Base-by-base conservation (phyloP, 441 rosid genomes). In the Pelargonium citronellum region DNA sequence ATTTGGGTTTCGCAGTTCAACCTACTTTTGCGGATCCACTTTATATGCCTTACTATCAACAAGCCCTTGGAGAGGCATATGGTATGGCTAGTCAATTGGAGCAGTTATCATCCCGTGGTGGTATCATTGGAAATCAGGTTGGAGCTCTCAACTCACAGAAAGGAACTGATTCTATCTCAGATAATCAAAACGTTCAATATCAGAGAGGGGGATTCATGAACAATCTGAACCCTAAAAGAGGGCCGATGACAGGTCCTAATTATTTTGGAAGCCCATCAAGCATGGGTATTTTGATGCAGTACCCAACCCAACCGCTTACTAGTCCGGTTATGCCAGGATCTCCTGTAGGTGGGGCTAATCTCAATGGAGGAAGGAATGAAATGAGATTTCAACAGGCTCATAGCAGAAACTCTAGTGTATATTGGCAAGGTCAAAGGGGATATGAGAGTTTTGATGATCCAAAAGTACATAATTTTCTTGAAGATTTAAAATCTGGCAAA, bases 401-500 rank as follows among this genome's bases (percentile, higher is more conserved):
- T 47, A 73, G 70, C 68, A 76, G 82, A 19, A 81, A 71, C 70
- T 62, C 77, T n/a, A 79, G 84, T 27, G 44, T 66, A 71, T 81
- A 70, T 77, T 82, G 86, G 86, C 87, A 77, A 74, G 79, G 77
- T 24, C 87, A 79, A 61, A 82, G 86, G 53, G 82, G 84, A 44
- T 68, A 67, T 68, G 82, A 78, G 78, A 76, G 73, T 71, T 73
- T 67, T 69, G 78, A 74, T 73, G 87, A 82, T 24, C 80, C 81
- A 10, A 80, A 77, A 8, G 58, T 83, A 64, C 79, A 71, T 76
- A 81, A 85, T 81, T 81, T 85, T 76, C 90, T 89, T n/a, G 92
- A 89, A 82, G 92, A 86, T 71, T 79, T 89, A 68, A 89, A 89
- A 77, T 82, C 87, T 74, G 86, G 87, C 53, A 87, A 86, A 73